Conservation (phyloP, 1,284 basidiomycete species). For the Boletus hoseneyae region DNA sequence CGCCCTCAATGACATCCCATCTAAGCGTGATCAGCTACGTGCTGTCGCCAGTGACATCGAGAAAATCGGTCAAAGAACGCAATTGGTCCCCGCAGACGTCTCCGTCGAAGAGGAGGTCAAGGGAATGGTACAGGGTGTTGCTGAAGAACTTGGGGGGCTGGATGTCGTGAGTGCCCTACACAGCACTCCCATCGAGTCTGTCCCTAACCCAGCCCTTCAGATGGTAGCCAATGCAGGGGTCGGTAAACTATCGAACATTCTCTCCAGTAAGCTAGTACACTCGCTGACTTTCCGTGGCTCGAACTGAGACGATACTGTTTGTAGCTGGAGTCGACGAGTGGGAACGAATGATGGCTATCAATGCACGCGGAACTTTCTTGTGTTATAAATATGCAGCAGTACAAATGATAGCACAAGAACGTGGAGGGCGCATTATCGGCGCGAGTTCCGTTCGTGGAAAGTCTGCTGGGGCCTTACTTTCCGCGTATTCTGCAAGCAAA, state of each 20-base stretch:
- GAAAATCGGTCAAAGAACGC: slow-evolving; percentile 13
- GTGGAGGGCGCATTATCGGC: slow-evolving; percentile 38
- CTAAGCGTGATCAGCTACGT: slow-evolving; percentile 12
- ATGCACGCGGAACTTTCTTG: no score
- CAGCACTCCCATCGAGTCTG: no score
- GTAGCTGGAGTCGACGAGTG: slow-evolving; percentile 23
- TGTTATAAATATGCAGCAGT: slow-evolving; percentile 24
- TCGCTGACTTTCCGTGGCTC: background rate
- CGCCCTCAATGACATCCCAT: slow-evolving; percentile 15
- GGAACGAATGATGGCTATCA: slow-evolving; percentile 26
- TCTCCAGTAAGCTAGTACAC: slow-evolving; percentile 5
- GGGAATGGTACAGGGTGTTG: slow-evolving; percentile 2
- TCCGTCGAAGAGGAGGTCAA: slow-evolving; percentile 12
- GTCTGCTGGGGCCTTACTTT: background rate
- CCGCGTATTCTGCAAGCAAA: slow-evolving; percentile 28
- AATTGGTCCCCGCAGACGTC: slow-evolving; percentile 17
- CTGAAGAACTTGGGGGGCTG: slow-evolving; percentile 14
- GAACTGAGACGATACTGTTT: background rate
- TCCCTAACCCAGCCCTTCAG: background rate
- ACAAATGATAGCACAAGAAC: slow-evolving; percentile 36
- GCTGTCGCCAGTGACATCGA: slow-evolving; percentile 11
- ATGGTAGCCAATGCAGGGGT: slow-evolving; percentile 21
- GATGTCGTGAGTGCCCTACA: slow-evolving; percentile 11
- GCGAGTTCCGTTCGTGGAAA: slow-evolving; percentile 29
- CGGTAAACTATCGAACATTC: background rate